Base-by-base conservation (phyloP, 495 filamentous ascomycete genomes). In the Penicillium nucicola region DNA sequence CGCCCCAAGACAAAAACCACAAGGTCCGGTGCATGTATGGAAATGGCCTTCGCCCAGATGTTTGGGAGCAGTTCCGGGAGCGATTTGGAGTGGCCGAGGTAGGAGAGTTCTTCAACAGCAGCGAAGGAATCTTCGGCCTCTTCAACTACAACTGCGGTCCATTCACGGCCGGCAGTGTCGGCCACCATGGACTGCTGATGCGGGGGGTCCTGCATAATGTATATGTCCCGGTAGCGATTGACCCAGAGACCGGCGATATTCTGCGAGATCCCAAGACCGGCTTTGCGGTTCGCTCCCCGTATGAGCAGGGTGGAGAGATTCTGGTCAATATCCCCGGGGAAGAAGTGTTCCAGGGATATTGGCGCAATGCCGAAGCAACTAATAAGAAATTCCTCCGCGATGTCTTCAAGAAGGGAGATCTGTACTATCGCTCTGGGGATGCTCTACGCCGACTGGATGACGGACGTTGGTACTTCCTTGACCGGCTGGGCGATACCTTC, bases 391-490 rank as follows among this genome's bases (percentile, higher is more conserved):
- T 85, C 56, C 69, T 84, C 31, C 68, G 78, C 12, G 75, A 92
- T 59, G 84, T 90, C 0, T 90, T 91, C 56, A 66, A 72, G 45
- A 86, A 87, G 55, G 88, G 87, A 0, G 89, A 93, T 66, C 59
- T 86, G 4, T 93, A 80, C 55, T 92, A 88, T 62, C 79, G 89
- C 14, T 83, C 81, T 3, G 88, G 89, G 12, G 89, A 93, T 65
- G 84, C 87, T 5, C 62, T 91, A 25, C 67, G 84, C 4, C 73
- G 84, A 12, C 76, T 79, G 14, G 56, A 55, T 3, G 87, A 92
- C 46, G 89, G 89, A 0, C 72, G 85, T 12, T 90, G 87, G 87
- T 90, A 77, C 62, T 93, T 93, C 65, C 57, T 88, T 18, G 89
- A 93, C 63, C 77, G 81, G 30, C 70, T 91, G 0, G 88, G 88